Base-by-base conservation (phyloP, 805 yeast genomes). In the Schwanniomyces yamadae region DNA sequence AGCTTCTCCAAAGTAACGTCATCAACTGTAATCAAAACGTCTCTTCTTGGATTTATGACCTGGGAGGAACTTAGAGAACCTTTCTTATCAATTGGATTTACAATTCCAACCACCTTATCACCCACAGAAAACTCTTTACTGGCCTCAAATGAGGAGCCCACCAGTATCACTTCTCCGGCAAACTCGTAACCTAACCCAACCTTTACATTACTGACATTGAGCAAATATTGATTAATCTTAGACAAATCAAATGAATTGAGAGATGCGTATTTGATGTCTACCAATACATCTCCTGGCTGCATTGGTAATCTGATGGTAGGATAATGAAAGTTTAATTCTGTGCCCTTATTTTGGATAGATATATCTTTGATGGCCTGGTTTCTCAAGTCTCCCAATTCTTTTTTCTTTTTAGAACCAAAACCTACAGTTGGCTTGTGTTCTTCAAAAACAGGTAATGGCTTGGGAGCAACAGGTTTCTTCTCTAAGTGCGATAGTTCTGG, bases 111-210 rank as follows among this genome's bases (percentile, higher is more conserved):
- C 0, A 84, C 88, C 26, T 68, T 69, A 46, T 79, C 84, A 24
- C 90, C 91, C 16, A 63, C 74, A 5, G 37, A 35, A 13, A 18
- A 28, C 10, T 40, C 39, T 14, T 33, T 48, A 17, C 43, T 40
- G 4, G 42, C 43, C 14, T 49, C 51, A 22, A 65, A 48, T n/a
- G 63, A 61, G 9, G 56, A 50, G 6, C 91, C 91, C 14, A 80
- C 77, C 19, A 71, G 70, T 4, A 67, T 65, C 19, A 84, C 62
- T 4, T 61, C 60, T 15, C 95, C 95, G 16, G 78, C 63, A 54
- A 75, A 84, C 44, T 82, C 90, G 47, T 83, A 74, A 1, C 93
- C 93, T 19, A 82, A 55, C 6, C 90, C 89, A 6, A 68, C 52
- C 45, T 78, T 72, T 39, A 72, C 75, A 26, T 77, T 74, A 24